Evolutionary conservation across 495 filamentous ascomycete genomes (phyloP), one percentile per base, ranked within the genome.

Genomic region (Clavariopsis aquatica): DNA sequence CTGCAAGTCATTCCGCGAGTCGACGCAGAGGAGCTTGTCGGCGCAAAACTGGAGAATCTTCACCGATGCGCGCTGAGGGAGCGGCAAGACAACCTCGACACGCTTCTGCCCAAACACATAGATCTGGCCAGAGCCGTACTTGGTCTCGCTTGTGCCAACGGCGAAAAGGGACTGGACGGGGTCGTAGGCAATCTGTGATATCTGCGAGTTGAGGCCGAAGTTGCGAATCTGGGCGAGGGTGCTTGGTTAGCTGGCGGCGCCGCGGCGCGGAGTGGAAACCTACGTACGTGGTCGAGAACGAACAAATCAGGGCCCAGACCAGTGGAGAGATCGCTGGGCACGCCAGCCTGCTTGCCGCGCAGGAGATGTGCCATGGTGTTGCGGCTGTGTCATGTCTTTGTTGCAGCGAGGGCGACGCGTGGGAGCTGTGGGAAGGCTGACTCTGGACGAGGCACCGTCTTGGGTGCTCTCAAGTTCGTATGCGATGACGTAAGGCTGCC

Each of bases 91-190:
- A 64, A 89, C 88, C 46, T 84, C 81, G 51, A 97, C 87, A 26
- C 94, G 87, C 38, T 81, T 84, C 76, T 91, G 89, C 15, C 94
- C 94, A 71, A 94, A 96, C 68, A 98, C 80, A 76, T 94, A 94
- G 73, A 98, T 92, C 75, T 90, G 85, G 22, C 90, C 89, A 41
- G 83, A 83, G 57, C 89, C 89, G 62, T 84, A 92, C 65, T 87
- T 82, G 36, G 89, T 89, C 75, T 70, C 89, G 73, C 84, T 87
- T 51, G 95, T 98, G 26, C 92, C 94, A 49, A 98, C 83, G n/a
- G 92, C 94, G 29, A 98, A 80, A 28, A 98, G 86, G 20, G 92
- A 96, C 73, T 98, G 94, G 23, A 95, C 81, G 5, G 94, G 93
- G 64, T 97, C 92, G 79, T 95, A 97, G 66, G 93, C 87, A 46